Percentiles rank a stretch among this genome's conserved stretches.
phyloP scores from a whole-genome alignment of 495 filamentous ascomycete genomes.

The Daldinia bambusicola region DNA sequence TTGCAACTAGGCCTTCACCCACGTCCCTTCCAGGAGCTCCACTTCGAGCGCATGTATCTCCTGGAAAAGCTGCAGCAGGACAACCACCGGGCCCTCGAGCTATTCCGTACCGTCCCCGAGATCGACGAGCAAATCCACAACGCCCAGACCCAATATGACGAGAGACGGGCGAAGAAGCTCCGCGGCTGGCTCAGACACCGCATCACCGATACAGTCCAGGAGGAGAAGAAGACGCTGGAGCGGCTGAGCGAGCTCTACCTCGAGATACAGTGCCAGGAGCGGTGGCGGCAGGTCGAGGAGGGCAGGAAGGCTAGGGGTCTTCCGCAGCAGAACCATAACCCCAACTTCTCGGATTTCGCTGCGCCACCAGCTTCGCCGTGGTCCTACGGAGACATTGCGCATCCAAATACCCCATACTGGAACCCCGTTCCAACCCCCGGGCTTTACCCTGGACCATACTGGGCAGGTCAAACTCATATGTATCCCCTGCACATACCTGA shows the following conservation, averaged over 20 bases:
- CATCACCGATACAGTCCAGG: conserved; percentile 51
- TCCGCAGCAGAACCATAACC: conserved; percentile 16
- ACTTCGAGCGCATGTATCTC: conserved; percentile 55
- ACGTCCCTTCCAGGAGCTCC: conserved; percentile 50
- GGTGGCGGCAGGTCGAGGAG: conserved; percentile 48
- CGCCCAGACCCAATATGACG: neutral
- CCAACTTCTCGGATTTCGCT: conserved; percentile 4
- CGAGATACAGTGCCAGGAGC: conserved; percentile 54
- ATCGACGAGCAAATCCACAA: conserved; percentile 41
- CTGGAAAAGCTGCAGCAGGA: conserved; percentile 52
- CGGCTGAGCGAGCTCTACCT: conserved; percentile 57
- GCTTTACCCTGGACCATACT: neutral
- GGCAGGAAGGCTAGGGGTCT: conserved; percentile 21
- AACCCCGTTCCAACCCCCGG: neutral
- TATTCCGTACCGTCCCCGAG: conserved; percentile 47
- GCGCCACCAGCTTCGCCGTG: neutral
- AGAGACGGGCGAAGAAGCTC: conserved; percentile 34
- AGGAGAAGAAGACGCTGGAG: conserved; percentile 53
- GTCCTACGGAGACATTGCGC: neutral
- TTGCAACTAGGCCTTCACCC: conserved; percentile 42
- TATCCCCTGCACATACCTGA: neutral
- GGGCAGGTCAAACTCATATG: neutral
- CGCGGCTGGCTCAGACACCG: conserved; percentile 45
- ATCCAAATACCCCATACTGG: neutral
- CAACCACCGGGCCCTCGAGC: conserved; percentile 44